A percentile compares a stretch with the other conserved stretches of the same genome.
Evolutionary conservation across 371 early-diverging fungal species (phyloP).

Genomic region (Mortierella sp.): DNA sequence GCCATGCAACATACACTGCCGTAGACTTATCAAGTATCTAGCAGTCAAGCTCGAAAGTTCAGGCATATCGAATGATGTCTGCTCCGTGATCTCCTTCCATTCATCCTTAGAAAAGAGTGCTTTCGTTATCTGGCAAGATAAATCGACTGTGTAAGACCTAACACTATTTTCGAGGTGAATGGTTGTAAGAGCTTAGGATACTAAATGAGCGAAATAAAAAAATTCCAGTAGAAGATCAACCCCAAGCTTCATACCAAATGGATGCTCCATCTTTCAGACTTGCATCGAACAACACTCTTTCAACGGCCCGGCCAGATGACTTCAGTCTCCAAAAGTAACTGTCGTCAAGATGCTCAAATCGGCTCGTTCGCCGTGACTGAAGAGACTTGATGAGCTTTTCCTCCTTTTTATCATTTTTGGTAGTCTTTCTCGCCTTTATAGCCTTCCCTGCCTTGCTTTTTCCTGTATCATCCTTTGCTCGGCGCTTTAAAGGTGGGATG

Average conservation of each 20-base stretch:
- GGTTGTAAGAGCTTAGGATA: background rate
- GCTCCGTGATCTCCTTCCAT: constrained; percentile 12
- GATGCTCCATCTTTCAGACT: background rate
- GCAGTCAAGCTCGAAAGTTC: constrained; percentile 5
- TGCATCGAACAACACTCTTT: background rate
- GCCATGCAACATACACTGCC: constrained; percentile 4
- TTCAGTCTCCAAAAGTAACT: background rate
- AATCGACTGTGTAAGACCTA: constrained; percentile 10
- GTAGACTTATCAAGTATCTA: background rate
- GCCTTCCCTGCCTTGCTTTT: background rate
- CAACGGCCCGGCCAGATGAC: constrained; percentile 1
- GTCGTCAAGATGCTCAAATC: background rate
- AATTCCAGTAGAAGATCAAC: background rate
- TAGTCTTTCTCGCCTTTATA: background rate
- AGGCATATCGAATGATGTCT: constrained; percentile 12
- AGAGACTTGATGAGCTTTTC: background rate
- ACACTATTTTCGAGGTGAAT: background rate
- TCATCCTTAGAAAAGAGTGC: constrained; percentile 4
- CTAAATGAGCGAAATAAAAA: background rate
- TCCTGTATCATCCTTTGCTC: background rate
- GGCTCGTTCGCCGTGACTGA: background rate
- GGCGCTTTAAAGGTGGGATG: background rate
- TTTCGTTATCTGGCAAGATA: constrained; percentile 4
- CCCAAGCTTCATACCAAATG: too few relatives aligned
- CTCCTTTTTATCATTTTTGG: background rate